phyloP scores from a whole-genome alignment of 2,329 filamentous ascomycete genomes.

The Hymenoscyphus scutula region DNA sequence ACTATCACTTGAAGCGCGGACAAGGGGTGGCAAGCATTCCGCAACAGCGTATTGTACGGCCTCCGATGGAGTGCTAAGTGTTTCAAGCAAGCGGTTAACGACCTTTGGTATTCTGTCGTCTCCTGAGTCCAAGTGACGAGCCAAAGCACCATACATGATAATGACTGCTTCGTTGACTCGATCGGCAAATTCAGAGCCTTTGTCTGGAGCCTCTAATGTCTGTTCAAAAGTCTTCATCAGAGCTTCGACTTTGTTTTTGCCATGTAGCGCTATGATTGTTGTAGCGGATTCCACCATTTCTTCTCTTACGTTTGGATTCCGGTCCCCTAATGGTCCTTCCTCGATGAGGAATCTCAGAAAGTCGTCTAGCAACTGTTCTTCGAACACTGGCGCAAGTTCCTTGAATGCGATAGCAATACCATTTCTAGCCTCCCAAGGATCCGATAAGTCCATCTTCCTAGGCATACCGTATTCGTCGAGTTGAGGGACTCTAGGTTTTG shows the following conservation, averaged over 20 bases:
- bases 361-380: conserved; percentile 65
- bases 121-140: conserved; percentile 79
- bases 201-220: conserved; percentile 81
- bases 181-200: conserved; percentile 77
- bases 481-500: conserved; percentile 78
- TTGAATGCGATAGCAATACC: conserved; percentile 86
- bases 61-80: conserved; percentile 91
- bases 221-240: conserved; percentile 91
- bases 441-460: conserved; percentile 79
- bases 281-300: conserved; percentile 93
- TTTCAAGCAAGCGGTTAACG: conserved; percentile 79
- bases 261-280: conserved; percentile 75
- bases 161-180: conserved; percentile 96
- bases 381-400: conserved; percentile 71
- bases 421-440: conserved; percentile 89
- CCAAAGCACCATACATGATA: conserved; percentile 93
- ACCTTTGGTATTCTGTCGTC: conserved; percentile 86
- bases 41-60: conserved; percentile 96
- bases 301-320: conserved; percentile 70
- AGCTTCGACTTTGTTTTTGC: conserved; percentile 77
- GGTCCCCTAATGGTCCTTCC: conserved; percentile 82
- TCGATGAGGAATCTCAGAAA: conserved; percentile 87
- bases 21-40: conserved; percentile 87
- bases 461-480: conserved; percentile 95
- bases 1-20: conserved; percentile 75